Evolutionary conservation across 192 early-diverging fungal species (phyloP), one percentile per base, ranked within the genome.

Genomic region (Spizellomyces sp.): DNA sequence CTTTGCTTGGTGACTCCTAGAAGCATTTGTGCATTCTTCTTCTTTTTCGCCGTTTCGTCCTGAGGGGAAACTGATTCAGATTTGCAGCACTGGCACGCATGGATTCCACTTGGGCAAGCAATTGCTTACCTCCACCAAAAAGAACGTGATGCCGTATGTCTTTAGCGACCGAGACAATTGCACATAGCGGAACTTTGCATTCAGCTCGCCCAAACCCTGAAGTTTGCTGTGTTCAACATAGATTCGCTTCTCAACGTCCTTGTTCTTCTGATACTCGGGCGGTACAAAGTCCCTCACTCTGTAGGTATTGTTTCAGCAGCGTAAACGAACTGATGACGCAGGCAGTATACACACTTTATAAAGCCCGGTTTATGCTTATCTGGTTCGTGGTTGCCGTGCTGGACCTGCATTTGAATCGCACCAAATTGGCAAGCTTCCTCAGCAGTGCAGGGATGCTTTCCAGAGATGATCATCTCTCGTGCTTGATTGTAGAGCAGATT

Each of bases 61-160:
- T 61, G 9, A 41, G 15, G 15, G 15, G 52, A 14, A 14, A 54
- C 5, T 41, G 5, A 15, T 14, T 61, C 15, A 61, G 42, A 9
- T 6, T 3, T 14, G 15, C 5, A 17, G 22, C 22, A 17, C 42
- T 17, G 54, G 46, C 7, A 69, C 36, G 42, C 0, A 17, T 41
- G 14, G 9, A 14, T 6, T 4, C 15, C 55, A n/a, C n/a, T n/a
- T n/a, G n/a, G n/a, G n/a, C n/a, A 21, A 47, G 50, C 52, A 8
- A 17, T 5, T 12, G 14, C n/a, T 41, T 77, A 83, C 82, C 62
- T 88, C 82, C 44, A 88, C 86, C 7, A 76, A 14, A 69, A 88
- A 88, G 54, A 88, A 88, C 2, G 87, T 83, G 21, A 84, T 79
- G 9, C 87, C 87, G 61, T 88, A 88, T 7, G 84, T 86, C 74